Conservation (phyloP, 192 early-diverging fungal species). For the Diversispora eburnea region DNA sequence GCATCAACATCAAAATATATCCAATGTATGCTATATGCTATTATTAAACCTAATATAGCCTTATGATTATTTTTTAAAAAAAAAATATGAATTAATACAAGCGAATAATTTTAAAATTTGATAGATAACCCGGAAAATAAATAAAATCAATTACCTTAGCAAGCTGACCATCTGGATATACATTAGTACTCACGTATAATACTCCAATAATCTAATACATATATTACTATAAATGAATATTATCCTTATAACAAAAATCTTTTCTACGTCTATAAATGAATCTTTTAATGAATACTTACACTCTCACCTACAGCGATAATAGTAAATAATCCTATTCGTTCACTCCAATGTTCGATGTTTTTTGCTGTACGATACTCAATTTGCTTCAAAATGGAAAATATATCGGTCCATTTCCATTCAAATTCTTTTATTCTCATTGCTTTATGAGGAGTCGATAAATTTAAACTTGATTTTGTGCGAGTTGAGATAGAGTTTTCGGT, state of each 20-base stretch:
- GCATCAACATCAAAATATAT: constrained; percentile 45
- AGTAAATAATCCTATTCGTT: constrained; percentile 37
- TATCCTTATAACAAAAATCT: not conserved
- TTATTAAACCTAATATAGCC: constrained; percentile 34
- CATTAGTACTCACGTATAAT: constrained; percentile 27
- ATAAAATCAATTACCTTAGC: constrained; percentile 20
- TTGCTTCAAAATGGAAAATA: not conserved
- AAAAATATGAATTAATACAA: not conserved
- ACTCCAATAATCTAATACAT: constrained; percentile 27
- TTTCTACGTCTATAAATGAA: not conserved
- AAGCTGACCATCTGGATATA: constrained; percentile 23
- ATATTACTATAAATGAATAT: not conserved
- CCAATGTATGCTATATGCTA: constrained; percentile 43
- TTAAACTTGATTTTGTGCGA: not conserved
- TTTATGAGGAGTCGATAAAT: not conserved
- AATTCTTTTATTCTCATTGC: constrained; percentile 23
- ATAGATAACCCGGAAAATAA: not conserved
- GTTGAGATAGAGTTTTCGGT: not conserved
- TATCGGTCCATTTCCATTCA: constrained; percentile 26
- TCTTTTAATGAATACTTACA: constrained; percentile 21
- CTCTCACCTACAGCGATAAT: constrained; percentile 38
- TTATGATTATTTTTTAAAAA: not conserved
- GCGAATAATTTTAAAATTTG: not conserved
- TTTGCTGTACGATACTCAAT: constrained; percentile 31
- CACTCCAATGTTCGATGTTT: constrained; percentile 43